Base-by-base conservation (phyloP, 2,329 filamentous ascomycete genomes). In the Sporothrix inflata region DNA sequence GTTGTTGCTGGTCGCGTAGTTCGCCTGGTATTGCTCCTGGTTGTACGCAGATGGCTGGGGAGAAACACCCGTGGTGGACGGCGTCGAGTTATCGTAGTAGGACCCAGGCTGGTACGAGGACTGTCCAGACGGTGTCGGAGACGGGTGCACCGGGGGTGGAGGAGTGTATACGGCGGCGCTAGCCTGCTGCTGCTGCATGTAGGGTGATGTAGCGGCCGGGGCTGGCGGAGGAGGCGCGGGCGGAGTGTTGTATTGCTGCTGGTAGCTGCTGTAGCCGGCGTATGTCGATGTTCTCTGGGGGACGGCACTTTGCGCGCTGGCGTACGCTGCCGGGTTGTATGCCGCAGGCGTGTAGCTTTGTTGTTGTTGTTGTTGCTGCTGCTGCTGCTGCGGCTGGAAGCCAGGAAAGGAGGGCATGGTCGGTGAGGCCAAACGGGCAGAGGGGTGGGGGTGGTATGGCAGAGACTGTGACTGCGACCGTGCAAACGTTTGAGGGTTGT, bases 401-500 rank as follows among this genome's bases (percentile, higher is more conserved):
- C 70, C 69, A 1, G 78, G 75, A 9, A 74, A 69, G 77, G 78
- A 82, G 73, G 78, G 80, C 71, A 82, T 76, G 76, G 81, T 77
- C 74, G 81, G 75, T 71, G 82, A 78, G 74, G 80, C 76, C 73
- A 84, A 79, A 75, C 83, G 81, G 63, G 79, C 75, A 12, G 79
- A 75, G 3, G 71, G 72, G 14, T 73, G 71, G 3, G 74, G 34
- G 81, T 81, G 74, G 82, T 83, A 73, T 83, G 84, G 72, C 84
- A 85, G 55, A 7, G 82, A 81, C n/a, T 84, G 84, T 30, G 87
- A 87, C 73, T 87, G 86, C 45, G 86, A 84, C 71, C 86, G 84
- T 71, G 82, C 83, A 79, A 89, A 95, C 49, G 84, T 79, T 91
- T 76, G 76, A 87, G 93, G 92, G 78, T 94, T 95, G 81, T 94